phyloP scores from a whole-genome alignment of 768 basidiomycete species.

The Xerocomellus amylosporus region DNA sequence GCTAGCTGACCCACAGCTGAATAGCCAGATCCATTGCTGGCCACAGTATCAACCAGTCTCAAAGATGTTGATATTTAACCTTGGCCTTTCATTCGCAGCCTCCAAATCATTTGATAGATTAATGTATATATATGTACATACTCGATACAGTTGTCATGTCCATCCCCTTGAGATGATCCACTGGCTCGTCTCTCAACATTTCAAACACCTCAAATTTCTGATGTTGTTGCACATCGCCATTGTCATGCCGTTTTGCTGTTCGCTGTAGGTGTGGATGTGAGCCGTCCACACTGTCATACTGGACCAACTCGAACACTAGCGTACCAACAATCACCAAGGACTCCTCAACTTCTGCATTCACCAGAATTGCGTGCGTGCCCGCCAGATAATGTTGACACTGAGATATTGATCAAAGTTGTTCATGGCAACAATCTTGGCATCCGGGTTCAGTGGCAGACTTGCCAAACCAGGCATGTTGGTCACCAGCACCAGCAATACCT shows the following conservation, averaged over 20 bases:
- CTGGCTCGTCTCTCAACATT: conserved; percentile 71
- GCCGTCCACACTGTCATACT: conserved; percentile 70
- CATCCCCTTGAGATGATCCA: conserved; percentile 54
- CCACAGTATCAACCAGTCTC: no score
- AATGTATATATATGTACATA: no score
- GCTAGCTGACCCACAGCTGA: no score
- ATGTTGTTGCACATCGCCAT: conserved; percentile 41
- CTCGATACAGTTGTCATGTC: no score
- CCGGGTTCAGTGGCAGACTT: conserved; percentile 47
- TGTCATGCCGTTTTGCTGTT: neutral
- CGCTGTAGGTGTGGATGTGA: no score
- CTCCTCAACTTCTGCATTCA: conserved; percentile 95
- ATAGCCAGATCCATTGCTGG: no score
- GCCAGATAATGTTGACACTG: conserved; percentile 88
- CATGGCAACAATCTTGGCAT: conserved; percentile 68
- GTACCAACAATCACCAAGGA: conserved; percentile 90
- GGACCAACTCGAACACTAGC: conserved; percentile 62
- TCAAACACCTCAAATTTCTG: conserved; percentile 72
- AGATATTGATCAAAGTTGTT: conserved; percentile 97
- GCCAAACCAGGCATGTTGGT: conserved; percentile 49
- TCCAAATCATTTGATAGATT: no score
- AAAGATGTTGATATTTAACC: no score
- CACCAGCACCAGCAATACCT: conserved; percentile 69
- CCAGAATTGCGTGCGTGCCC: conserved; percentile 83
- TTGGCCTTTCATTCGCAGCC: no score